These are phyloP conservation scores for Metschnikowia picachoensis DNA, from an alignment of 805 yeast species.

Conservation along the genomic window DNA sequence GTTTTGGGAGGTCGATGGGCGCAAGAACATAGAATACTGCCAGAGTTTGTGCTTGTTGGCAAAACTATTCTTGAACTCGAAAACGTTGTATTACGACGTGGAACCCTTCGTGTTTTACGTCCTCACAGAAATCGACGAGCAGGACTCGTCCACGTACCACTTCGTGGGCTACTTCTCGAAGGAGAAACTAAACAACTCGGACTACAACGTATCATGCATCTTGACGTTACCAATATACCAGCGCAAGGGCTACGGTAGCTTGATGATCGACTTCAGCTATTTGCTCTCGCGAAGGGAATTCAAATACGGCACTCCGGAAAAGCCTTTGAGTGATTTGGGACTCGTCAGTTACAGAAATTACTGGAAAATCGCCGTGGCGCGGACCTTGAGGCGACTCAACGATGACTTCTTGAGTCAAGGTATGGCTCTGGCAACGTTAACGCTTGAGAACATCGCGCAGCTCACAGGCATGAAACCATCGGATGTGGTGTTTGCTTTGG, in stretches of 20 bases:
- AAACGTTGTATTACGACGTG: slow-evolving; percentile 89
- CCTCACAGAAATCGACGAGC: slow-evolving; percentile 60
- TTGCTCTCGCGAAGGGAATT: slow-evolving; percentile 69
- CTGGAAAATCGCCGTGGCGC: slow-evolving; percentile 72
- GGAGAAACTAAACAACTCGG: slow-evolving; percentile 70
- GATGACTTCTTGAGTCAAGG: slow-evolving; percentile 14
- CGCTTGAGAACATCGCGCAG: slow-evolving; percentile 60
- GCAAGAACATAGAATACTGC: slow-evolving; percentile 76
- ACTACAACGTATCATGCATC: slow-evolving; percentile 86
- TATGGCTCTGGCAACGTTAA: slow-evolving; percentile 22
- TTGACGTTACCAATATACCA: slow-evolving; percentile 85
- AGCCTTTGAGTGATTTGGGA: slow-evolving; percentile 87
- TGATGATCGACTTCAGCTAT: slow-evolving; percentile 87
- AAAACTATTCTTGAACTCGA: slow-evolving; percentile 83
- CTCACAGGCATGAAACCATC: slow-evolving; percentile 83
- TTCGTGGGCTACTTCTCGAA: slow-evolving; percentile 95
- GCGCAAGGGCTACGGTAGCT: slow-evolving; percentile 83
- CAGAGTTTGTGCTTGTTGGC: slow-evolving; percentile 89
- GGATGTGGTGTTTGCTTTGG: slow-evolving; percentile 84
- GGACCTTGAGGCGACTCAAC: slow-evolving; percentile 33
- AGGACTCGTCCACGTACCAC: slow-evolving; percentile 47
- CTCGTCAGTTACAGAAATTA: slow-evolving; percentile 78
- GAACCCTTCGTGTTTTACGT: slow-evolving; percentile 93
- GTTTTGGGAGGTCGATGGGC: slow-evolving; percentile 66
- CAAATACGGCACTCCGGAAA: slow-evolving; percentile 89